Percentiles rank a stretch among this genome's conserved stretches.
These are phyloP conservation scores for Ploettnerulaceae sp. DNA, from an alignment of 2,329 filamentous ascomycete species.

Conservation along the genomic window DNA sequence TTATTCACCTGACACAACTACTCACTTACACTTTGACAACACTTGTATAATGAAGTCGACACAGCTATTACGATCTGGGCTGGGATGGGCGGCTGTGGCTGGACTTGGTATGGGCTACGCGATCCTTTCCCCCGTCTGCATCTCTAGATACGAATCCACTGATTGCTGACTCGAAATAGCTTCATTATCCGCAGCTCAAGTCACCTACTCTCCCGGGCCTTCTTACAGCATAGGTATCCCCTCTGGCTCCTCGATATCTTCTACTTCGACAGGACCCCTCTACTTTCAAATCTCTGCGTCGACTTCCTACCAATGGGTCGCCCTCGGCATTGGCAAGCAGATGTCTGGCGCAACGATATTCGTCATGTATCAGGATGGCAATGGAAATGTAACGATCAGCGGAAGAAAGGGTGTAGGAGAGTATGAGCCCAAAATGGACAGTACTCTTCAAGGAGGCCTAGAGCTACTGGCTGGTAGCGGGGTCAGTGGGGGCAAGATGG, in stretches of 20 bases:
- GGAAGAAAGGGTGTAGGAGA: constrained; percentile 44
- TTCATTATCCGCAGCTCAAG: constrained; percentile 2
- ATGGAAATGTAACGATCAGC: constrained; percentile 51
- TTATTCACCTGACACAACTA: background rate
- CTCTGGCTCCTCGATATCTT: constrained; percentile 38
- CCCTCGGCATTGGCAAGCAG: constrained; percentile 48
- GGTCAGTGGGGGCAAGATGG: constrained; percentile 48
- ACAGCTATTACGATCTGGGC: background rate
- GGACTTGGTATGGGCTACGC: constrained; percentile 4
- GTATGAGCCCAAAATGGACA: constrained; percentile 40
- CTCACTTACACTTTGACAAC: background rate
- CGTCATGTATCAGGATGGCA: constrained; percentile 49
- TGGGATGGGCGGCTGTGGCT: background rate
- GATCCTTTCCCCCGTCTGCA: background rate
- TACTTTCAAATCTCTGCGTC: constrained; percentile 54
- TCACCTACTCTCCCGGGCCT: constrained; percentile 24
- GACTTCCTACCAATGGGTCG: constrained; percentile 50
- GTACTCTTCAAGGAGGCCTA: constrained; percentile 36
- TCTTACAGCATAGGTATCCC: constrained; percentile 27
- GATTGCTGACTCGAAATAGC: background rate
- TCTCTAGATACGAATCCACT: background rate
- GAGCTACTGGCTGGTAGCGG: constrained; percentile 50
- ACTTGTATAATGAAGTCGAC: background rate
- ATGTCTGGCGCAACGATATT: constrained; percentile 57
- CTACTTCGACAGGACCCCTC: constrained; percentile 47